Base-by-base conservation (phyloP, 306 rosid genomes). In the Begonia masoniana region DNA sequence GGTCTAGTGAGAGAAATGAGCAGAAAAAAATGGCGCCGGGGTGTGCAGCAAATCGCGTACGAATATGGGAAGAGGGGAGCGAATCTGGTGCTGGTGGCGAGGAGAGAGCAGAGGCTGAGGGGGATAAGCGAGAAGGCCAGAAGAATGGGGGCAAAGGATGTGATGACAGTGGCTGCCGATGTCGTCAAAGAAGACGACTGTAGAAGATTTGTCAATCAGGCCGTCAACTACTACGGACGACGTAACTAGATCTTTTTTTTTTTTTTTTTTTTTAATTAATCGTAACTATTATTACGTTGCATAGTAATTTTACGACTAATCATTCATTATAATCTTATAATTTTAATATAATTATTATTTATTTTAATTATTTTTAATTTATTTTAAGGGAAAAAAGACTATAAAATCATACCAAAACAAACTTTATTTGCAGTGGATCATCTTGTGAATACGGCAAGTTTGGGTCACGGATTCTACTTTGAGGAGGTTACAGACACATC, bases 151-250 rank as follows among this genome's bases (percentile, higher is more conserved):
- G 97, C 95, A 35, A 77, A 55, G 35, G 73, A 82, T 62, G 95
- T 88, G 5, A 57, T 76, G 66, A 70, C 73, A 39, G 65, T 79
- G 54, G 97, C 95, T 0, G 88, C 97, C 13, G 95, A 88, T 70
- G 97, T 88, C 58, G 95, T 88, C 1, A 88, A 88, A 56, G 95
- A 84, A 76, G 97, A 88, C 47, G 95, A 88, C 3, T 88, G 97
- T 19, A 56, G 78, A 61, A 72, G 82, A 70, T 88, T 88, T 54
- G 68, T 88, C 57, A 54, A 55, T 62, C 81, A 82, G 64, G 74
- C 88, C 19, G 39, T 84, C 2, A 59, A 62, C 64, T 21, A 47
- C 59, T 67, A 62, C 9, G 88, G 95, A 4, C 93, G 79, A 31
- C 68, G 97, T 87, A 87, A 31, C 39, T 7, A 31, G 0, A 26